Base-by-base conservation (phyloP, 2,329 filamentous ascomycete genomes). In the Colletotrichum chrysophilum region DNA sequence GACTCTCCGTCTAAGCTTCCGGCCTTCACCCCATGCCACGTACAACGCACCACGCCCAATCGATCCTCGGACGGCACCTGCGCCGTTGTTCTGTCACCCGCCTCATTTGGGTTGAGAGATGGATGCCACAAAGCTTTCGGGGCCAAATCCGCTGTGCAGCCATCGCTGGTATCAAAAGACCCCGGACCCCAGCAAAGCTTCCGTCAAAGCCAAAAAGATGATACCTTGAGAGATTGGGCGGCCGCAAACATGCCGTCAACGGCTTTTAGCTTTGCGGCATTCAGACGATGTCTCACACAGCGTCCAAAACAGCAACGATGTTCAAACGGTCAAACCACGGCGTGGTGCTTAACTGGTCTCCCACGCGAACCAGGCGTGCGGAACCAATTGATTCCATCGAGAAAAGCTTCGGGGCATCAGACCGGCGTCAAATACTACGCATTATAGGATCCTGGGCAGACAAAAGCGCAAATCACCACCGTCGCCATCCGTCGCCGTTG, bases 11-110 rank as follows among this genome's bases (percentile, higher is more conserved):
- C 52, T 61, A 30, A 34, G 32, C 58, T 58, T 75, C 30, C 48
- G 43, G 16, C 56, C 67, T 72, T 68, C 73, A 43, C 26, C 72
- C 55, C 66, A 56, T 62, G n/a, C 60, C n/a, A 30, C 13, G 43
- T 18, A 60, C 56, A 68, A 43, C 69, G 10, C n/a, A 43, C 69
- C 21, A n/a, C 65, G 34, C 64, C 56, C 43, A 73, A 71, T 38
- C 68, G n/a, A 61, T 75, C 21, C 61, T 75, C 72, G 62, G 72
- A 75, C 72, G 72, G 72, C 72, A 72, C 32, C 68, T 72, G 68
- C 68, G 71, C 62, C 30, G 61, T 52, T 14, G 36, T 43, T 60
- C 36, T 34, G 48, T 18, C 34, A 60, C 14, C 61, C 58, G 28
- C 58, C 26, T 61, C 52, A 34, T 48, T 52, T 21, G 24, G 68